Evolutionary conservation across 2,329 filamentous ascomycete genomes (phyloP), one percentile per base, ranked within the genome.

Genomic region (Colletotrichum cereale): DNA sequence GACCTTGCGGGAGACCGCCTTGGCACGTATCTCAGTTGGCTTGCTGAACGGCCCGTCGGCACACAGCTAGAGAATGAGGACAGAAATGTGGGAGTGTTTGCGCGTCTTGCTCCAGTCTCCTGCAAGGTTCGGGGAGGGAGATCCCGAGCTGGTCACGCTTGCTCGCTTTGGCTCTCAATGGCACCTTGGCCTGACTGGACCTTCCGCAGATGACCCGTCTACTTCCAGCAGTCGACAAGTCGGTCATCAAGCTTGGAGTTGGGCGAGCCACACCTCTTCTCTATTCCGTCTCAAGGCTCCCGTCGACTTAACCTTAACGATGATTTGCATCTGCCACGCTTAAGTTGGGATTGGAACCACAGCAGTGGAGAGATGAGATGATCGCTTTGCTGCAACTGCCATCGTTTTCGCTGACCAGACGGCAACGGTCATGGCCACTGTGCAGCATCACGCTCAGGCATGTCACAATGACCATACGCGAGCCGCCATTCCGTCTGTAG

Each of bases 101-200:
- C 29, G 52, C 38, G 61, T 53, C 50, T 53, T 53, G 29, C 50
- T 21, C 47, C 47, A 16, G 47, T 12, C 24, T 26, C 18, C 29
- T 69, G 66, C 61, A 52, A 52, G 61, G 57, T 50, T 63, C 58
- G 58, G 58, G 34, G 50, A 29, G 52, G 60, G 10, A 38, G 66
- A 65, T 58, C 42, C 66, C 57, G 66, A 62, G 29, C 61, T 29
- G 26, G 56, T 53, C 56, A 44, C 34, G n/a, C 10, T 14, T 26
- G 14, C 40, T 18, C 40, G 57, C 42, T 61, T 31, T 42, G 52
- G n/a, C 52, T 29, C 40, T 21, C 58, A 57, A 57, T 34, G 58
- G 60, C 31, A 40, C 50, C 48, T 38, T 38, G 29, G 40, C 50
- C 29, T 40, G 10, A n/a, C 40, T 50, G 42, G 57, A 12, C 38